Conservation (phyloP, 352 stramenopile species). For the Elongisporangium undulatum region DNA sequence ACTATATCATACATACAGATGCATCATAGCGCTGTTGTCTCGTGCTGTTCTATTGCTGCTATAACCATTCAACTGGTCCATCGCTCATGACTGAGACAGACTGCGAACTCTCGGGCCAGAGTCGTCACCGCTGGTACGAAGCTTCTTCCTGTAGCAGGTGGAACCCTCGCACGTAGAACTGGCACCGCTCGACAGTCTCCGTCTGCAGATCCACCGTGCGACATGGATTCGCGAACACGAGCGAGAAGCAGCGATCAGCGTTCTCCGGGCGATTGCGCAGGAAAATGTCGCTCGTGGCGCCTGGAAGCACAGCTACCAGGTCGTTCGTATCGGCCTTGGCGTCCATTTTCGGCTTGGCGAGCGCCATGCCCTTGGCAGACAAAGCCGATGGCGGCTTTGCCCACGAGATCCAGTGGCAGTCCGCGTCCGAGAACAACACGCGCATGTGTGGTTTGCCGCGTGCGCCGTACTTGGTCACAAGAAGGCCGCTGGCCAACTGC, state of each 20-base stretch:
- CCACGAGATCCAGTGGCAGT: constrained; percentile 63
- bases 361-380: constrained; percentile 7
- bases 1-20: too few relatives aligned
- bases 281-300: constrained; percentile 46
- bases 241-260: constrained; percentile 45
- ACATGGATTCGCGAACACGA: constrained; percentile 66
- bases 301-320: constrained; percentile 42
- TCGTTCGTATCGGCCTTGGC: constrained; percentile 47
- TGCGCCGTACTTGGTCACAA: constrained; percentile 52
- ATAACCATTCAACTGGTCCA: too few relatives aligned
- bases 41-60: too few relatives aligned
- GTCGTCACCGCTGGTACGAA: constrained; percentile 26
- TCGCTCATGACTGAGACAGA: too few relatives aligned
- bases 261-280: constrained; percentile 25
- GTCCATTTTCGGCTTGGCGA: constrained; percentile 34
- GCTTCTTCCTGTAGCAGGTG: constrained; percentile 47
- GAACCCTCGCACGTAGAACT: constrained; percentile 49
- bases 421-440: constrained; percentile 49
- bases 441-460: constrained; percentile 38
- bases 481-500: constrained; percentile 40
- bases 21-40: too few relatives aligned
- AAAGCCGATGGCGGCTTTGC: constrained; percentile 17
- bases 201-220: constrained; percentile 64
- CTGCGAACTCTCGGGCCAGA: too few relatives aligned
- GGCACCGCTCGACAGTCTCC: constrained; percentile 45